Base-by-base conservation (phyloP, 2,329 filamentous ascomycete species). In the Penicillium sp. region DNA sequence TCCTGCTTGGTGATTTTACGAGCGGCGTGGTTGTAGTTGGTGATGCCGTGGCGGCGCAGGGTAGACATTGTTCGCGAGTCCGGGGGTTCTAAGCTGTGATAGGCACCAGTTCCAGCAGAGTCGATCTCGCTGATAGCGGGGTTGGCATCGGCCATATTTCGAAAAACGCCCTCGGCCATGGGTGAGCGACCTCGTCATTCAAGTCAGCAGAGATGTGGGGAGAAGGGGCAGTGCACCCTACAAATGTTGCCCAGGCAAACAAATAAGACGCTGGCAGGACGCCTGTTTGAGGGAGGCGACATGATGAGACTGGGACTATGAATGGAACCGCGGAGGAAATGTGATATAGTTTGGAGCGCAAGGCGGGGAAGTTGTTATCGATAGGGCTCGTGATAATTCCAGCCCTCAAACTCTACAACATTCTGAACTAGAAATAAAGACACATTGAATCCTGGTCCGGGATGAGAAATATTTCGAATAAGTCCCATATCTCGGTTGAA, bases 191-290 rank as follows among this genome's bases (percentile, higher is more conserved):
- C 73, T 75, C 23, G 12, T n/a, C 31, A 31, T 45, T 35, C 25
- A 30, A 17, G 20, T 32, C 18, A 20, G 23, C n/a, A 20, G 27
- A n/a, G 35, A 9, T 15, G 25, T n/a, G 13, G 17, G 11, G 20
- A 28, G 25, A 22, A n/a, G 16, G 30, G 35, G 39, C 12, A 39
- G 35, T 41, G 31, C 12, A 12, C 44, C 63, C 35, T 57, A 76
- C 88, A 98, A 58, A 96, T 96, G 66, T 98, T 98, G 62, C 92
- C 92, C 22, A 96, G 75, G 67, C 92, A 98, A 53, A 96, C 90
- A 61, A 96, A 96, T 35, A 96, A 77, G 25, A 96, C 84, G 2
- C 82, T 88, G 37, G 85, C 59, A 23, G 57, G 55, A 17, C 42
- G 42, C 28, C 20, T 32, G 11, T 48, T 33, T 2, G 52, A 37